phyloP scores from a whole-genome alignment of 495 filamentous ascomycete species.

The Hamigera avellanea region DNA sequence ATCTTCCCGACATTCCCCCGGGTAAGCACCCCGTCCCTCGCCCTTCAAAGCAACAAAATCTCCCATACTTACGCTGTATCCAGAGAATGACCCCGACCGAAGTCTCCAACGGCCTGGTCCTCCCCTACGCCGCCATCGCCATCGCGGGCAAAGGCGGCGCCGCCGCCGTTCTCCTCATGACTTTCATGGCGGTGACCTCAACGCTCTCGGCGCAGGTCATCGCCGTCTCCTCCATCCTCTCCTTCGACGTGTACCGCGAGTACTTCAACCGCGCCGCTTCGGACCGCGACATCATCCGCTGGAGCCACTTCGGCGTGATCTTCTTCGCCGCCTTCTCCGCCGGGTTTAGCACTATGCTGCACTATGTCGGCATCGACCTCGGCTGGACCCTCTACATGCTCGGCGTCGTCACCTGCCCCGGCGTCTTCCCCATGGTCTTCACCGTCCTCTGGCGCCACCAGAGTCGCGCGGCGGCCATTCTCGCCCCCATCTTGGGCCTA shows the following conservation, averaged over 20 bases:
- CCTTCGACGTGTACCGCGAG: constrained; percentile 31
- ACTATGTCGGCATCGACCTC: constrained; percentile 26
- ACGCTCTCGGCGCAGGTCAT: constrained; percentile 32
- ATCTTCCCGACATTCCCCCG: constrained; percentile 33
- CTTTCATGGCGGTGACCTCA: constrained; percentile 36
- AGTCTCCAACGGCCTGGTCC: constrained; percentile 25
- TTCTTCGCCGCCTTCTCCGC: constrained; percentile 31
- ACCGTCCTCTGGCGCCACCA: constrained; percentile 39
- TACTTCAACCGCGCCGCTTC: constrained; percentile 32
- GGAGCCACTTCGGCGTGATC: constrained; percentile 31
- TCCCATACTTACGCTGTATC: not conserved
- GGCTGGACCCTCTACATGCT: constrained; percentile 30
- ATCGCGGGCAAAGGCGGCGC: constrained; percentile 34
- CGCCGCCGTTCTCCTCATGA: constrained; percentile 26
- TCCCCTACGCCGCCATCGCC: constrained; percentile 30
- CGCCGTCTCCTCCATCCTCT: constrained; percentile 30
- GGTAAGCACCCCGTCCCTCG: constrained; percentile 8
- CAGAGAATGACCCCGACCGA: constrained; percentile 28
- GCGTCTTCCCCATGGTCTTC: constrained; percentile 38
- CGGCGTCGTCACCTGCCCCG: constrained; percentile 28
- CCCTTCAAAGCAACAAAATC: no score
- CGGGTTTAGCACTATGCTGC: constrained; percentile 24
- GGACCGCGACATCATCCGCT: constrained; percentile 24
- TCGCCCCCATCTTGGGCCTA: constrained; percentile 30
- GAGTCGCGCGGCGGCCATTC: constrained; percentile 28